These are phyloP conservation scores for Emiliania huxleyi DNA, from an alignment of 78 protist genomes.

Conservation along the genomic window DNA sequence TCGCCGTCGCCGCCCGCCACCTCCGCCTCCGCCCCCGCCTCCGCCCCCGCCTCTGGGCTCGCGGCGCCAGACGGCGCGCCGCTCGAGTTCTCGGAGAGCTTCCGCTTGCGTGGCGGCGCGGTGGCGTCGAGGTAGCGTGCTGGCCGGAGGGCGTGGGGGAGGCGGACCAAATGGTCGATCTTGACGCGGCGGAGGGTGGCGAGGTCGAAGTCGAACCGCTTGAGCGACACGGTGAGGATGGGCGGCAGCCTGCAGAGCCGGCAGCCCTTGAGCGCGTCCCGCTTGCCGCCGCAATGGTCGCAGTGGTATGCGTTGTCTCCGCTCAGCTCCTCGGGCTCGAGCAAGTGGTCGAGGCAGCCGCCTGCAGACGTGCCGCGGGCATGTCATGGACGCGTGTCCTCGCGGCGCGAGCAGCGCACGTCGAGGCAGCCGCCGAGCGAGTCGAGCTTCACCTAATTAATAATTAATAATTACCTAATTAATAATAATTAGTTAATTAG, in stretches of 20 bases:
- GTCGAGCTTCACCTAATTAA: too few relatives aligned
- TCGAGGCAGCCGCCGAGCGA: too few relatives aligned
- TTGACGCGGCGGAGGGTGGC: background rate
- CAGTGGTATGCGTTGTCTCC: background rate
- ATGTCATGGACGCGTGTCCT: too few relatives aligned
- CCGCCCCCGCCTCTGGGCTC: too few relatives aligned
- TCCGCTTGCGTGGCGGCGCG: background rate
- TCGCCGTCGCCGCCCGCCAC: too few relatives aligned
- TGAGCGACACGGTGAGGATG: background rate
- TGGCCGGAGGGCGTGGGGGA: background rate
- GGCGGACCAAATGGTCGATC: background rate
- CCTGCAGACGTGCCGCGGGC: background rate
- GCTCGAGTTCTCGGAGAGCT: background rate
- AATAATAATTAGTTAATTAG: too few relatives aligned
- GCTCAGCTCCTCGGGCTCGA: background rate
- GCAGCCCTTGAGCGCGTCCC: background rate
- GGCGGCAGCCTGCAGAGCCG: background rate
- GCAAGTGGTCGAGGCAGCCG: background rate
- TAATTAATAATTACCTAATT: too few relatives aligned
- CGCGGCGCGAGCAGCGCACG: too few relatives aligned
- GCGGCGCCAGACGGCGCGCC: background rate
- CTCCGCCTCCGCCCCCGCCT: too few relatives aligned
- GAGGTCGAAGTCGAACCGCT: slow-evolving; percentile 32
- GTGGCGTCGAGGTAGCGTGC: too few relatives aligned
- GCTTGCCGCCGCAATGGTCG: background rate